Conservation (phyloP, 2,329 filamentous ascomycete genomes). For the Penicillium sp. region DNA sequence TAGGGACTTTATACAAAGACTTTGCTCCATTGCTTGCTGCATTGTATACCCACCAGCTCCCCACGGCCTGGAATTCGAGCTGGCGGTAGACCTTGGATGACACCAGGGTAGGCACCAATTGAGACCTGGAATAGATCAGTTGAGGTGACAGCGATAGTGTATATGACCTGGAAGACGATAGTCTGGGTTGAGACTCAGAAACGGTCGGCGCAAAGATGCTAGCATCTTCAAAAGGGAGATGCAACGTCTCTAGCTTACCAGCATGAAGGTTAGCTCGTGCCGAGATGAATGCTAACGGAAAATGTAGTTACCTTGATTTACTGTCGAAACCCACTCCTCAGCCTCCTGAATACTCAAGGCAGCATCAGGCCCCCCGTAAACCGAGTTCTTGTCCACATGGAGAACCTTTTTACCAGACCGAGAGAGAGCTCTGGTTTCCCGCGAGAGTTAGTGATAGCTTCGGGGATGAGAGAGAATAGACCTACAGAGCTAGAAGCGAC, state of each 20-base stretch:
- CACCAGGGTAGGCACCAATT: slow-evolving; percentile 78
- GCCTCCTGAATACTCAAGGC: slow-evolving; percentile 83
- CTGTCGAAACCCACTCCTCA: slow-evolving; percentile 70
- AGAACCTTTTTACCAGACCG: slow-evolving; percentile 89
- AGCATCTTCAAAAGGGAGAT: slow-evolving; percentile 46
- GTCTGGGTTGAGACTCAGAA: slow-evolving; percentile 25
- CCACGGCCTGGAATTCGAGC: slow-evolving; percentile 90
- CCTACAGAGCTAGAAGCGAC: slow-evolving; percentile 78
- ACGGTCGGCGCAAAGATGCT: slow-evolving; percentile 33
- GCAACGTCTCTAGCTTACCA: slow-evolving; percentile 38
- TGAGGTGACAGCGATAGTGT: slow-evolving; percentile 83
- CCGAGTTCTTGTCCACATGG: slow-evolving; percentile 84
- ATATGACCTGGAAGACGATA: slow-evolving; percentile 71
- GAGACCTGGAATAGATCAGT: slow-evolving; percentile 81
- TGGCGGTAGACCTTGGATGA: slow-evolving; percentile 87
- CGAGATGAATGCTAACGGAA: not conserved
- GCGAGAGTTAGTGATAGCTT: slow-evolving; percentile 57
- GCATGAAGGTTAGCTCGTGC: slow-evolving; percentile 10
- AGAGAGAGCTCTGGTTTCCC: slow-evolving; percentile 77
- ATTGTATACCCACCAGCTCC: slow-evolving; percentile 82
- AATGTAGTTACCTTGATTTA: slow-evolving; percentile 43
- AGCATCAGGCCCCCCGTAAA: slow-evolving; percentile 86
- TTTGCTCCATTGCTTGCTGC: slow-evolving; percentile 15
- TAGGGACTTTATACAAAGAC: slow-evolving; percentile 74
- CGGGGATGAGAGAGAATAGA: slow-evolving; percentile 17